A percentile compares a stretch with the other conserved stretches of the same genome.
Evolutionary conservation across 768 basidiomycete genomes (phyloP).

Genomic region (Pleurotus cornucopiae): DNA sequence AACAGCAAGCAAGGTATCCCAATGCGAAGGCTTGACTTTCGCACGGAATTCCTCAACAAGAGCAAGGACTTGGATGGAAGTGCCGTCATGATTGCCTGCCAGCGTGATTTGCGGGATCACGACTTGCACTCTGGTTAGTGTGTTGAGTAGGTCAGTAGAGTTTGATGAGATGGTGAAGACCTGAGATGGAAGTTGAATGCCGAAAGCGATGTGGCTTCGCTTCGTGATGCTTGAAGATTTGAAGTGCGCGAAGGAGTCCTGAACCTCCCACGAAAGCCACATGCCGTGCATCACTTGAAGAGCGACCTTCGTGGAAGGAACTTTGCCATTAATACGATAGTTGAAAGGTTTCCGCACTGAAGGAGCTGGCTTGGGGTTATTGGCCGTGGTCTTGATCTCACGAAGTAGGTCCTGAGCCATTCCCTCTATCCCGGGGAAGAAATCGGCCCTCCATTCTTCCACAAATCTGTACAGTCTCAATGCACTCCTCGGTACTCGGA

Average conservation of each 20-base stretch:
- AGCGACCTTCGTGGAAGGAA: conserved; percentile 51
- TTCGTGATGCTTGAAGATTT: conserved; percentile 30
- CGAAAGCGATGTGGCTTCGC: conserved; percentile 43
- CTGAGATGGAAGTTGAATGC: conserved; percentile 61
- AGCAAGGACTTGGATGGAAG: conserved; percentile 47
- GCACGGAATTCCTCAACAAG: conserved; percentile 68
- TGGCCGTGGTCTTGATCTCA: conserved; percentile 44
- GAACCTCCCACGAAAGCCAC: conserved; percentile 75
- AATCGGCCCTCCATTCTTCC: conserved; percentile 81
- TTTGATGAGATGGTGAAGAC: conserved; percentile 54
- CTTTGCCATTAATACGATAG: conserved; percentile 48
- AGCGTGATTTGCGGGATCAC: conserved; percentile 63
- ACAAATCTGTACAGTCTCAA: conserved; percentile 73
- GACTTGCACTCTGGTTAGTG: conserved; percentile 53
- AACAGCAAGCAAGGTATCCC: conserved; percentile 79
- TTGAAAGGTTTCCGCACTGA: conserved; percentile 21
- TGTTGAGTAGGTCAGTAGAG: conserved; percentile 27
- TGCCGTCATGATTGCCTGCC: conserved; percentile 52
- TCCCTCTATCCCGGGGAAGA: conserved; percentile 69
- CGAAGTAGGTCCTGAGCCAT: conserved; percentile 61
- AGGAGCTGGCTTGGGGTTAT: conserved; percentile 20
- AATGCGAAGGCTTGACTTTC: conserved; percentile 75
- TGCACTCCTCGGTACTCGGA: conserved; percentile 77
- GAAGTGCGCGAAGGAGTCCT: conserved; percentile 43
- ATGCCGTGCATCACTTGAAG: conserved; percentile 87